A percentile compares a stretch with the other conserved stretches of the same genome.
Evolutionary conservation across 1,139 yeast species (phyloP).

Genomic region (Pichia sp.): DNA sequence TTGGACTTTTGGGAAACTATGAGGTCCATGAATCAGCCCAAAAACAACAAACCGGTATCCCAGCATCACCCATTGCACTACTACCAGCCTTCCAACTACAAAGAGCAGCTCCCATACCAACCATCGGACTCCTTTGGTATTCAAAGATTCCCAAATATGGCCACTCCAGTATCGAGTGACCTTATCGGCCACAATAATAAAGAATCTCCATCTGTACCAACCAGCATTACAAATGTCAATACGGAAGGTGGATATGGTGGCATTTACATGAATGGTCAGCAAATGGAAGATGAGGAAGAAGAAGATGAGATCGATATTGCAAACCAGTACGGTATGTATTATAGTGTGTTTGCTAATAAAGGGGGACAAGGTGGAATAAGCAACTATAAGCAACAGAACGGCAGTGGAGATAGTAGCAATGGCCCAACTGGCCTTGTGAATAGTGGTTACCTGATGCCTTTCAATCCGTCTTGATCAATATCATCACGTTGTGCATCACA

Average conservation of each 20-base stretch:
- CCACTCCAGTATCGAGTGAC: slow-evolving; percentile 11
- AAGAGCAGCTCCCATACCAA: slow-evolving; percentile 15
- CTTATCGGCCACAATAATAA: slow-evolving; percentile 4
- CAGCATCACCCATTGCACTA: slow-evolving; percentile 45
- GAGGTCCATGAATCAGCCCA: slow-evolving; percentile 41
- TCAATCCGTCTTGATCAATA: slow-evolving; percentile 28
- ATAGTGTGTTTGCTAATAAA: slow-evolving; percentile 22
- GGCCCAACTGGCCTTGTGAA: slow-evolving; percentile 12
- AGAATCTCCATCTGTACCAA: slow-evolving; percentile 7
- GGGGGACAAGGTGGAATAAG: slow-evolving; percentile 7
- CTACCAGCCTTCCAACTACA: slow-evolving; percentile 20
- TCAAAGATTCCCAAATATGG: slow-evolving; percentile 18
- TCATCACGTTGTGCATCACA: no score
- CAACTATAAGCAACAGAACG: slow-evolving; percentile 3
- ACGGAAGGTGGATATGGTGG: slow-evolving; percentile 13
- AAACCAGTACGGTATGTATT: slow-evolving; percentile 27
- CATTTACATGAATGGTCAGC: slow-evolving; percentile 18
- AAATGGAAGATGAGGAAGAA: slow-evolving; percentile 23
- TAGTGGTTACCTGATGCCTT: slow-evolving; percentile 27
- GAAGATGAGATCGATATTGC: slow-evolving; percentile 26
- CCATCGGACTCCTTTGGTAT: slow-evolving; percentile 18
- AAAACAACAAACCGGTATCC: slow-evolving; percentile 32
- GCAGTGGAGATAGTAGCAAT: background rate
- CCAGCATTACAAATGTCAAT: slow-evolving; percentile 5
- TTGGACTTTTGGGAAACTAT: slow-evolving; percentile 67